Conservation (phyloP, 78 protist species). For the Guillardia theta region DNA sequence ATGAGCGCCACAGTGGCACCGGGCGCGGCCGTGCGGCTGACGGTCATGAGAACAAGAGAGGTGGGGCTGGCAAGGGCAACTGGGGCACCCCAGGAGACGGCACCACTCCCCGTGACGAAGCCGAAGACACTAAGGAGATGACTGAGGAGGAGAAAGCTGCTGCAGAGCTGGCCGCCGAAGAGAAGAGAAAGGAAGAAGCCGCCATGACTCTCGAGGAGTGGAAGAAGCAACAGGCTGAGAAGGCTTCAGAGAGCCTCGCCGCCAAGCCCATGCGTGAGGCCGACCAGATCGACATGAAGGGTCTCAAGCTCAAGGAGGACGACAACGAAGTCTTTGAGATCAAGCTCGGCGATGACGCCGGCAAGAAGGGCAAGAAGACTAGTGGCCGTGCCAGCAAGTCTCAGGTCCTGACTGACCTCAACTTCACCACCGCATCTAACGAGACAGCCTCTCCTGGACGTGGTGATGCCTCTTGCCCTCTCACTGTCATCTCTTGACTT, state of each 20-base stretch:
- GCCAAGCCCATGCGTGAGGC: neutral
- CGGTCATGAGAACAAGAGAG: neutral
- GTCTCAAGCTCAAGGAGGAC: neutral
- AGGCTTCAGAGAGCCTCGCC: neutral
- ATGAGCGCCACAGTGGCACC: neutral
- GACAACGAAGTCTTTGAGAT: neutral
- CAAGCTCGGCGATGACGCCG: neutral
- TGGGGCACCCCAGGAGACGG: neutral
- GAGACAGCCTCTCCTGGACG: neutral
- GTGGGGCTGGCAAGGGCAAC: neutral
- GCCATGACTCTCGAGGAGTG: neutral
- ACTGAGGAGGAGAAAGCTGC: constrained; percentile 27
- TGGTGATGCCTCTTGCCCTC: no score
- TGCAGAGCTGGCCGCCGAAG: neutral
- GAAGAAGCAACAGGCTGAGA: neutral
- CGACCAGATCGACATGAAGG: neutral
- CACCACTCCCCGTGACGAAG: neutral
- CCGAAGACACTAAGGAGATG: neutral
- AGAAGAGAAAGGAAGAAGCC: neutral
- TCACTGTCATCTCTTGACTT: no score
- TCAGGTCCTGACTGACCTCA: neutral
- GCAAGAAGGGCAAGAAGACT: constrained; percentile 2
- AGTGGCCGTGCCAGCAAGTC: no score
- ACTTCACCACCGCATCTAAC: neutral
- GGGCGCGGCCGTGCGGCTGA: neutral